phyloP scores from a whole-genome alignment of 2,329 filamentous ascomycete species.

The Ascochyta rabiei region DNA sequence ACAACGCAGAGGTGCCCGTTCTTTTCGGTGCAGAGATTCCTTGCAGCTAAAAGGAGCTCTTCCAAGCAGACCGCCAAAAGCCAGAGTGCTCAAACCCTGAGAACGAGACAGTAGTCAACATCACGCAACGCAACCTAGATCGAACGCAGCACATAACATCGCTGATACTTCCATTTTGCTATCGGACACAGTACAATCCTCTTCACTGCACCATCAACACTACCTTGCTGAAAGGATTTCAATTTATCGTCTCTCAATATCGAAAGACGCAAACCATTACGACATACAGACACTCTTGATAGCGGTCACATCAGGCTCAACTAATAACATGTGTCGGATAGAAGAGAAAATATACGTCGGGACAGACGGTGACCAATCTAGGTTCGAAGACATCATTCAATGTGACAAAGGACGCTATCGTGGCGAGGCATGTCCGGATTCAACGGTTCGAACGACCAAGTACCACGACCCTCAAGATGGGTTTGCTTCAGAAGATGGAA shows the following conservation, averaged over 20 bases:
- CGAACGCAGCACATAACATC: background rate
- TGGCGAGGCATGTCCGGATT: constrained; percentile 33
- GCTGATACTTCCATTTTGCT: background rate
- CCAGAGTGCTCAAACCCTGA: too few relatives aligned
- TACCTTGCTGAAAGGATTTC: too few relatives aligned
- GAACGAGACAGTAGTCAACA: background rate
- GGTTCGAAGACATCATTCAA: constrained; percentile 29
- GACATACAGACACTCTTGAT: background rate
- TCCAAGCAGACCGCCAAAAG: too few relatives aligned
- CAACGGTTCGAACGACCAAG: constrained; percentile 22
- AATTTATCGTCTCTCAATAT: background rate
- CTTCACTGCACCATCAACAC: too few relatives aligned
- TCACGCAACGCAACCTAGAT: background rate
- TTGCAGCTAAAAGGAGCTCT: too few relatives aligned
- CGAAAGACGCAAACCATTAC: background rate
- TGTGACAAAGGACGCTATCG: constrained; percentile 32
- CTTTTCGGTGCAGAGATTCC: too few relatives aligned
- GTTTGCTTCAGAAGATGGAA: too few relatives aligned
- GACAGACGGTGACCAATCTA: constrained; percentile 31
- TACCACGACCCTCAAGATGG: constrained; percentile 30
- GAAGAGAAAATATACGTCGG: constrained; percentile 38
- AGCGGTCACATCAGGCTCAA: background rate
- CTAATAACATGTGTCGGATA: constrained; percentile 40
- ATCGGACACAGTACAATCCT: background rate
- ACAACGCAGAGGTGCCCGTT: too few relatives aligned